Conservation (phyloP, 225 moss, liverwort and hornwort species). For the Marchantia polymorpha region DNA sequence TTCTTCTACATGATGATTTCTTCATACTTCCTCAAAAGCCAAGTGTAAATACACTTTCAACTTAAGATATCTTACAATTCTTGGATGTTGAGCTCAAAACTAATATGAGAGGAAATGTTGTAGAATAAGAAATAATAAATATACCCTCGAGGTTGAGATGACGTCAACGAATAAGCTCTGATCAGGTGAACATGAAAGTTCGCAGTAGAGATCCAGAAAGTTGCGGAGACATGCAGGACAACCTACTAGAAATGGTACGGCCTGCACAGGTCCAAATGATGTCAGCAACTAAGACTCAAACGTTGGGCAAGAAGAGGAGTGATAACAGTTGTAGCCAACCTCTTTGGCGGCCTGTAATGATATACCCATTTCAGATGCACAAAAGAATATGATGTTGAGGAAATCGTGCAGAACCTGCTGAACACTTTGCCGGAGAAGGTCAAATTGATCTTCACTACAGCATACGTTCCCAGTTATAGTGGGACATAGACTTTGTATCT, state of each 20-base stretch:
- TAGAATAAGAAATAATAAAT: background rate
- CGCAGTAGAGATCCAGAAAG: constrained; percentile 92
- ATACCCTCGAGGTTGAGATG: constrained; percentile 58
- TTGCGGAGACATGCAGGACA: constrained; percentile 99
- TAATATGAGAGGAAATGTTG: too few species aligned
- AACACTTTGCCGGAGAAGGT: constrained; percentile 78
- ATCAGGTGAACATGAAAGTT: constrained; percentile 90
- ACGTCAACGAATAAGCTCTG: constrained; percentile 90
- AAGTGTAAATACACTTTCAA: too few species aligned
- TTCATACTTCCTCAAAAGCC: too few species aligned
- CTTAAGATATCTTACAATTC: too few species aligned
- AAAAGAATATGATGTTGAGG: background rate
- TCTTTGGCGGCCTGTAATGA: background rate
- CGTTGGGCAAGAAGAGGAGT: too few species aligned
- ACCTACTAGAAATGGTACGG: constrained; percentile 91
- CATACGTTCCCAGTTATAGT: constrained; percentile 78
- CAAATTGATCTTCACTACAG: constrained; percentile 82
- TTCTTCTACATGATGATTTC: background rate
- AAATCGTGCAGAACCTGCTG: constrained; percentile 64
- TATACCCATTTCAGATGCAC: background rate
- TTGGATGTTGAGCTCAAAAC: too few species aligned
- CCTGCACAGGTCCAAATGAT: constrained; percentile 49
- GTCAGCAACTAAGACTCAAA: constrained; percentile 18
- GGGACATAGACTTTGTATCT: constrained; percentile 93
- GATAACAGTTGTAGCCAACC: background rate